Percentiles rank a stretch among this genome's conserved stretches.
These are phyloP conservation scores for Litsea cubeba DNA, from an alignment of 164 flowering plant genomes.

Conservation along the genomic window DNA sequence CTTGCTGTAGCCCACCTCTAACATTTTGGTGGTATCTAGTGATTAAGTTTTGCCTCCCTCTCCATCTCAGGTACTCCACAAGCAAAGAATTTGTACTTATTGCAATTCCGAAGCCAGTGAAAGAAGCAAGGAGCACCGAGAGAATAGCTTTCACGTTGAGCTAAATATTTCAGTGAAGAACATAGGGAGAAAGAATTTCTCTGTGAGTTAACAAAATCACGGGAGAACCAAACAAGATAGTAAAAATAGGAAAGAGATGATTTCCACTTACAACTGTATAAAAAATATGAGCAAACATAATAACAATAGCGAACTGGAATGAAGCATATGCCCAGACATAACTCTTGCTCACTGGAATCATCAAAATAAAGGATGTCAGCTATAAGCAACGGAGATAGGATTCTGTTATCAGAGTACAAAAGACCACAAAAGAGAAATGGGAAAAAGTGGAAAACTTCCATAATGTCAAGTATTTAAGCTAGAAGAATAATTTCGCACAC, in stretches of 20 bases:
- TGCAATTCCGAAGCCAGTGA: constrained; percentile 86
- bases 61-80: constrained; percentile 70
- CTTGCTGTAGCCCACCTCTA: constrained; percentile 22
- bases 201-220: neutral
- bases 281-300: constrained; percentile 81
- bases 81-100: constrained; percentile 71
- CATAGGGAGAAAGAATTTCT: neutral
- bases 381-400: neutral
- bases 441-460: neutral
- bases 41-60: constrained; percentile 27
- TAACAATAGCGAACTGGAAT: constrained; percentile 79
- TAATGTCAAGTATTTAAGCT: too few relatives aligned
- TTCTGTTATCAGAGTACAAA: neutral
- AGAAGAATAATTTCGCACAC: too few relatives aligned
- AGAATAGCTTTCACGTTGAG: constrained; percentile 60
- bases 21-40: constrained; percentile 29
- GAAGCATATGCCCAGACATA: constrained; percentile 88
- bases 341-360: constrained; percentile 62
- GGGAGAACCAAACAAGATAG: neutral
- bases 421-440: neutral
- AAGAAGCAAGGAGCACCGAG: constrained; percentile 71
- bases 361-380: constrained; percentile 2
- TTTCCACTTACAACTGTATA: constrained; percentile 56
- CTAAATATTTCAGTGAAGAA: constrained; percentile 29
- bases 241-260: neutral